Evolutionary conservation across 1,139 yeast genomes (phyloP), one percentile per base, ranked within the genome.

Genomic region (Geotrichum klebahnii): DNA sequence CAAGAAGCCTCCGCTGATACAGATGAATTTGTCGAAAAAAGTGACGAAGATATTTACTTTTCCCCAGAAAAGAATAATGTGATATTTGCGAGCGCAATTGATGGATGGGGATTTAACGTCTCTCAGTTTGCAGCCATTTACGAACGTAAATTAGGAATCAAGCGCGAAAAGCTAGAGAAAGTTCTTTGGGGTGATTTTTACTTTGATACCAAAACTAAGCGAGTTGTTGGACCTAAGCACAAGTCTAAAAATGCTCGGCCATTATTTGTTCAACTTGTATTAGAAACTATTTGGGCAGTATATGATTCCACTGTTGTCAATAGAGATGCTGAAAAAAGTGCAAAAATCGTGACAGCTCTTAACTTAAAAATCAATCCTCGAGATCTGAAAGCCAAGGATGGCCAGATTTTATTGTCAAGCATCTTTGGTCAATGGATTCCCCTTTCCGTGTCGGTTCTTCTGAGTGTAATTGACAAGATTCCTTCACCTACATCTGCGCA

Each of bases 131-230:
- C 97, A 4, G 82, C 85, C 53, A 81, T 94, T 36, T 88, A 88
- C 63, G 94, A 84, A 69, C 79, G 81, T 35, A 89, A 88, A 61
- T 72, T 92, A 33, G 97, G 96, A 0, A 84, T 92, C 59, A 85
- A 88, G 55, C 81, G 89, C 54, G 78, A 79, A 31, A 88, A 81
- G 51, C 74, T 94, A 43, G 81, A 84, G 54, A 86, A 86, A 61
- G 89, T 92, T n/a, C 72, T 94, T 2, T 94, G 98, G 98, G 98
- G 98, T 28, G 96, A 92, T 62, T 92, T 71, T 65, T 88, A 80
- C 63, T 74, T 88, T 61, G 98, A 92, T 63, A 84, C 95, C 66
- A 92, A 90, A 66, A 82, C 90, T 19, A 92, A 90, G 62, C 84
- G 83, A 61, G 85, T 94, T 10, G 53, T 63, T 14, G 55, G 62